Evolutionary conservation across 2,329 filamentous ascomycete genomes (phyloP).

Genomic region (Paraphaeosphaeria minitans): DNA sequence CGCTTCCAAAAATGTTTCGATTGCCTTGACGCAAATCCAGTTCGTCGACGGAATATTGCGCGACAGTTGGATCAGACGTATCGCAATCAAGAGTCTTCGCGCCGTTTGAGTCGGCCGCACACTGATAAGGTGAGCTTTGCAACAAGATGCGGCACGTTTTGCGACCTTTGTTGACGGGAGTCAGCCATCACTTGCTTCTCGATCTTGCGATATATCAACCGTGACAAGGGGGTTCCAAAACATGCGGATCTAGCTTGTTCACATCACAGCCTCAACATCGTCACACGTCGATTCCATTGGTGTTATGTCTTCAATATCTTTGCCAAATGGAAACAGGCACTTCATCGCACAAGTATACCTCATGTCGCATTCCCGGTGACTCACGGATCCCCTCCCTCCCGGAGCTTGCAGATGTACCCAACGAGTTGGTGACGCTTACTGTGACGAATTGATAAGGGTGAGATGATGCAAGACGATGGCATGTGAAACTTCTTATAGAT

Average conservation of each 20-base stretch:
- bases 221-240: background rate
- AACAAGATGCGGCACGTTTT: background rate
- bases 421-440: background rate
- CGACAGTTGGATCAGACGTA: background rate
- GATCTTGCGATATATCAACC: conserved; percentile 1
- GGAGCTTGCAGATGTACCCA: background rate
- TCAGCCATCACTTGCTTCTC: background rate
- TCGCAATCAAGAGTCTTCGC: background rate
- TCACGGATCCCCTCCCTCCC: conserved; percentile 1
- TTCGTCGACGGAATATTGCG: background rate
- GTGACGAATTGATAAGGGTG: background rate
- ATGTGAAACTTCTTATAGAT: background rate
- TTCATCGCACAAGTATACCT: background rate
- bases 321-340: background rate
- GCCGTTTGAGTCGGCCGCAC: background rate
- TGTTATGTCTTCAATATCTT: background rate
- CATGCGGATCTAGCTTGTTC: background rate
- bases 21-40: background rate
- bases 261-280: background rate
- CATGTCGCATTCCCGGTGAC: background rate
- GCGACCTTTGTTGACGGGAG: background rate
- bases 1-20: background rate
- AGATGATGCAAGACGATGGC: background rate
- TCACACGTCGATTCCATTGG: background rate
- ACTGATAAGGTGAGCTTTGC: background rate